These are phyloP conservation scores for Furcasterigmium sp. DNA, from an alignment of 2,329 filamentous ascomycete genomes.

Conservation along the genomic window DNA sequence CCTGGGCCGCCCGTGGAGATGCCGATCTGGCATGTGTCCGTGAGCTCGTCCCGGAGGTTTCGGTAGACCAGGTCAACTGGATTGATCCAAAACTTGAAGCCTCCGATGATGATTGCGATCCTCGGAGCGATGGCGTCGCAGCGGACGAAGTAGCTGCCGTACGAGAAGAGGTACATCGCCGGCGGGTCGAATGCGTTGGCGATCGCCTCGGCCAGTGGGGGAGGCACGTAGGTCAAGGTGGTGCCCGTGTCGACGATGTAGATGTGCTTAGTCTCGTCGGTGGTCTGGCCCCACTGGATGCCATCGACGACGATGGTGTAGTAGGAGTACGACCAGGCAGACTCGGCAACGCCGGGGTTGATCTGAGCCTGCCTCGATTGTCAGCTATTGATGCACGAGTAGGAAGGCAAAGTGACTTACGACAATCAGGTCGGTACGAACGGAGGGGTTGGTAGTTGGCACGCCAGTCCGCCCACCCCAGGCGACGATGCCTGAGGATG, in stretches of 20 bases:
- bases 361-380: conserved; percentile 35
- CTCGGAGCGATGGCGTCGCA: conserved; percentile 41
- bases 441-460: conserved; percentile 26
- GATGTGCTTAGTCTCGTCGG: conserved; percentile 35
- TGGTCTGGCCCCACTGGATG: conserved; percentile 35
- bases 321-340: conserved; percentile 42
- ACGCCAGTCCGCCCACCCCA: conserved; percentile 35
- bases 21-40: conserved; percentile 41
- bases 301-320: conserved; percentile 49
- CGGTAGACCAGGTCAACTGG: conserved; percentile 41
- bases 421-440: conserved; percentile 37
- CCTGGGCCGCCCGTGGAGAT: conserved; percentile 37
- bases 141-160: conserved; percentile 41
- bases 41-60: conserved; percentile 35
- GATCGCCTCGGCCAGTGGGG: conserved; percentile 42
- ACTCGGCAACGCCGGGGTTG: conserved; percentile 24
- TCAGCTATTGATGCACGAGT: conserved; percentile 1
- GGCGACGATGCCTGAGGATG: conserved; percentile 36
- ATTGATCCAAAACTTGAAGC: conserved; percentile 39
- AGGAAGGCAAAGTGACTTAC: conserved; percentile 23
- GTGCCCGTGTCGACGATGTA: conserved; percentile 50
- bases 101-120: conserved; percentile 39
- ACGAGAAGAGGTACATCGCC: conserved; percentile 40
- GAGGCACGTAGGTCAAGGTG: conserved; percentile 44
- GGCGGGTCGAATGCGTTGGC: conserved; percentile 40